Evolutionary conservation across 768 basidiomycete genomes (phyloP), one percentile per base, ranked within the genome.

Genomic region (Hygrophorus pudorinus): DNA sequence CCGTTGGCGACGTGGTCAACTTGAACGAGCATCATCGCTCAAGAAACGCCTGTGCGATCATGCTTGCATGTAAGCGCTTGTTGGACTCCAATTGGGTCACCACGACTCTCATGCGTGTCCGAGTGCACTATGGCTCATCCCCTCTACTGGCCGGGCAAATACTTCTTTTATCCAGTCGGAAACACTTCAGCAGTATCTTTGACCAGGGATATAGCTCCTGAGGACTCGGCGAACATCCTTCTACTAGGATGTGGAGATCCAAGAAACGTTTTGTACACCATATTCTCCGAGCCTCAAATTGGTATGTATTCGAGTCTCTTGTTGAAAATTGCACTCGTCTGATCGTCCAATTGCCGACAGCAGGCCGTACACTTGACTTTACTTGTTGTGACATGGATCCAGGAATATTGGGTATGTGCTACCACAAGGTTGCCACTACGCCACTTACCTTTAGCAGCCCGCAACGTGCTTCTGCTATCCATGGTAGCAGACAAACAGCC

Each of bases 241-340:
- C 65, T 76, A 12, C 59, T 78, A 21, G 77, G 69, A 17, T 79
- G 76, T 49, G 76, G 76, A 14, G 78, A 80, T 51, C 69, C 71
- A 10, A 59, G 76, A 27, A 75, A 67, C 42, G 66, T 78, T 9
- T 44, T 80, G 9, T 75, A 71, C 53, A 78, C 76, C 1, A 45
- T 74, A 1, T 56, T 56, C 47, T 47, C 51, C 16, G 63, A 67
- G 42, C 50, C 51, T 18, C 44, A 33, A 9, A 29, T 44, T 17
- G 42, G 65, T 66, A 35, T 20, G 38, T 16, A 34, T 17, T n/a
- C n/a, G 9, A 32, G 13, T 17, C 8, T n/a, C 34, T n/a, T 4
- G n/a, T 16, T 10, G 24, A 9, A n/a, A 5, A 39, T 29, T n/a
- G 13, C 2, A 8, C 24, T 13, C 6, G 16, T 14, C 10, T 4